Conservation (phyloP, 140 eudicot genomes). For the Flaveria floridana region DNA sequence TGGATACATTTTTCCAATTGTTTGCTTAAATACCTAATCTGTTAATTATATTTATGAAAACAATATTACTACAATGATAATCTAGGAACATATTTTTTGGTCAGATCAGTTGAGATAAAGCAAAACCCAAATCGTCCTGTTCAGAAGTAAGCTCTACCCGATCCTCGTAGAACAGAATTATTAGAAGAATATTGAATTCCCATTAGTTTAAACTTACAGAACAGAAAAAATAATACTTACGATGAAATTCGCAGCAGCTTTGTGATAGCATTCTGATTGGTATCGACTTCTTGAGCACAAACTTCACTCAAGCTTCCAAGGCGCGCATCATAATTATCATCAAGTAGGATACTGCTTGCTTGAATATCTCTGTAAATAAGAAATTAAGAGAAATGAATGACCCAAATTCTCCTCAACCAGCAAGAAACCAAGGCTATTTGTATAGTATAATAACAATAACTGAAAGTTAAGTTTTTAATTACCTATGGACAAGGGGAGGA, state of each 20-base stretch:
- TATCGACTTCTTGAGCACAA: conserved; percentile 62
- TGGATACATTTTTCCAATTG: neutral
- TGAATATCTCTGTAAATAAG: conserved; percentile 56
- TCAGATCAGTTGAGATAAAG: neutral
- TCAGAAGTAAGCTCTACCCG: neutral
- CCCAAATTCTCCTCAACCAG: conserved; percentile 2
- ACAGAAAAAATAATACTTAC: conserved; percentile 43
- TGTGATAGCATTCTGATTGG: conserved; percentile 45
- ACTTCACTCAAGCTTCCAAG: conserved; percentile 82
- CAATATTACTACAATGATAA: neutral
- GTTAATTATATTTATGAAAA: neutral
- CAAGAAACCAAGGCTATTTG: neutral
- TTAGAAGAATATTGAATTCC: neutral
- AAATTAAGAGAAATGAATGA: conserved; percentile 15
- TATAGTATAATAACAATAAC: conserved; percentile 11
- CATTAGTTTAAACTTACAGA: neutral
- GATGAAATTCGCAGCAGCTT: conserved; percentile 62
- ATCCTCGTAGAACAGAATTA: neutral
- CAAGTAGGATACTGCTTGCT: conserved; percentile 91
- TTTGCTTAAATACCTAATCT: neutral
- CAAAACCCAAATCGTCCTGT: neutral
- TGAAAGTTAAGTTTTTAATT: conserved; percentile 15
- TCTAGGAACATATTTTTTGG: neutral
- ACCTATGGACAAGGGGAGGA: conserved; percentile 87
- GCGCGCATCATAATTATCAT: conserved; percentile 78